Conservation (phyloP, 1,284 basidiomycete species). For the Heterobasidion occidentale region DNA sequence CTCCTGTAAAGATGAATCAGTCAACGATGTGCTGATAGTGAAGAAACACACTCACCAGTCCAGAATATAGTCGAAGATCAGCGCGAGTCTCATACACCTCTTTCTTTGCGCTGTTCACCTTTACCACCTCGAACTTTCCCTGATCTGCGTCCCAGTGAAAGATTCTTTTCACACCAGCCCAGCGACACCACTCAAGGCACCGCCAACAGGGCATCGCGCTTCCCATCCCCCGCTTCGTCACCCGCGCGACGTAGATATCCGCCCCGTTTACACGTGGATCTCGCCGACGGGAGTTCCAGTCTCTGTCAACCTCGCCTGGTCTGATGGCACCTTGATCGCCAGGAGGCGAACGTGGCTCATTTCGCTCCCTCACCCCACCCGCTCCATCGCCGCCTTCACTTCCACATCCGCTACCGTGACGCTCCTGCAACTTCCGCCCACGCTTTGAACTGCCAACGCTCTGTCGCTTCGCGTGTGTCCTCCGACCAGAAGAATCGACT, state of each 20-base stretch:
- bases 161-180: slow-evolving; percentile 50
- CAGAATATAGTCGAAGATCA: slow-evolving; percentile 35
- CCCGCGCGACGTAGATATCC: slow-evolving; percentile 47
- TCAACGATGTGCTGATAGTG: background rate
- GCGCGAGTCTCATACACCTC: slow-evolving; percentile 40
- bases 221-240: slow-evolving; percentile 40
- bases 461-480: background rate
- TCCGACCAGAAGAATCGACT: background rate
- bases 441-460: background rate
- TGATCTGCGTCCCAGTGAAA: slow-evolving; percentile 43
- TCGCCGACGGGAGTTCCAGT: slow-evolving; percentile 30
- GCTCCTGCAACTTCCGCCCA: background rate
- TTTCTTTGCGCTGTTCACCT: slow-evolving; percentile 34
- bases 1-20: background rate
- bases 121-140: slow-evolving; percentile 41
- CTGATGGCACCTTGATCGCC: background rate
- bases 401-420: background rate
- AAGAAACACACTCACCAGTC: slow-evolving; percentile 24
- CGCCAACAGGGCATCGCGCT: slow-evolving; percentile 45
- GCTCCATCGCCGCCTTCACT: background rate
- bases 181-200: slow-evolving; percentile 47
- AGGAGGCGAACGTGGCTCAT: background rate
- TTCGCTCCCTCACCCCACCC: background rate
- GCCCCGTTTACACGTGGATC: slow-evolving; percentile 41
- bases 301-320: slow-evolving; percentile 15